These are phyloP conservation scores for Candida pseudoviswanathii DNA, from an alignment of 1,139 yeast species.

Conservation along the genomic window DNA sequence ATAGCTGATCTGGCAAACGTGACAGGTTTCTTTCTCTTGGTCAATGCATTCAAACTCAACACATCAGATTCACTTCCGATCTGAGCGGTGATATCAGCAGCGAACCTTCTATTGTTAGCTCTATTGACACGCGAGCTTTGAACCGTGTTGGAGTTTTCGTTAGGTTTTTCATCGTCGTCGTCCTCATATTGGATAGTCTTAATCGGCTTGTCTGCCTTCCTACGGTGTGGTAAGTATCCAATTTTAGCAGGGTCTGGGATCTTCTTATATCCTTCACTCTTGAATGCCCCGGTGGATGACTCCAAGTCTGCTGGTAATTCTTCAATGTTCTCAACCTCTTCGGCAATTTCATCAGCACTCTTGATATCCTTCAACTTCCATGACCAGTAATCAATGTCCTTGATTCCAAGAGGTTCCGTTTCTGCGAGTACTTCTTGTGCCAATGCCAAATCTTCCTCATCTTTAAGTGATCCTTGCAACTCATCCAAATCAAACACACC, in stretches of 20 bases:
- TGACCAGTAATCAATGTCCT: slow-evolving; percentile 61
- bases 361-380: slow-evolving; percentile 56
- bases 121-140: slow-evolving; percentile 85
- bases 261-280: slow-evolving; percentile 74
- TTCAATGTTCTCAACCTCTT: slow-evolving; percentile 31
- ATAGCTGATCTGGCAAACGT: slow-evolving; percentile 95
- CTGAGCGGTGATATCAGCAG: slow-evolving; percentile 86
- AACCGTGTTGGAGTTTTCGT: slow-evolving; percentile 25
- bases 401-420: slow-evolving; percentile 22
- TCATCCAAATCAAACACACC: slow-evolving; percentile 47
- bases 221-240: slow-evolving; percentile 77
- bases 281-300: slow-evolving; percentile 62
- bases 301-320: slow-evolving; percentile 40
- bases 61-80: slow-evolving; percentile 84
- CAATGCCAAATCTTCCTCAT: slow-evolving; percentile 69
- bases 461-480: slow-evolving; percentile 60
- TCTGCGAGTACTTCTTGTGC: slow-evolving; percentile 48
- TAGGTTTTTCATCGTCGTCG: slow-evolving; percentile 43
- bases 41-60: slow-evolving; percentile 72
- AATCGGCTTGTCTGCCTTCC: slow-evolving; percentile 55
- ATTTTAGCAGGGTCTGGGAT: slow-evolving; percentile 73
- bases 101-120: slow-evolving; percentile 86
- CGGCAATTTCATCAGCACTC: slow-evolving; percentile 25
- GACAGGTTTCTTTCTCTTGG: slow-evolving; percentile 90
- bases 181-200: slow-evolving; percentile 61